A percentile compares a stretch with the other conserved stretches of the same genome.
These are phyloP conservation scores for Aspergillus niger DNA, from an alignment of 2,329 filamentous ascomycete species.

Conservation along the genomic window DNA sequence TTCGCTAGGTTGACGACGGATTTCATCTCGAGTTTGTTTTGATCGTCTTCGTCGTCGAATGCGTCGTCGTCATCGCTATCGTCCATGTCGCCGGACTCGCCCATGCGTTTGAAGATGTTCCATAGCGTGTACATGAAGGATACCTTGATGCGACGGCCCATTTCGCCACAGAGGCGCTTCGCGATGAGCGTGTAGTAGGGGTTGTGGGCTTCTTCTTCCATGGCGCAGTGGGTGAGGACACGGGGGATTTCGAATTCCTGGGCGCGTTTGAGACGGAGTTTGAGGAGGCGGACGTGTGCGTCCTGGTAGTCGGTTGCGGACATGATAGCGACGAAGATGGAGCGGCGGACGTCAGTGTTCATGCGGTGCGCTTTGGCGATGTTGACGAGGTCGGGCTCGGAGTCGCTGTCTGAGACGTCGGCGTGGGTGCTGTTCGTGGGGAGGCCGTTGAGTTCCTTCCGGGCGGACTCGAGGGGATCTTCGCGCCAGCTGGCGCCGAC, in stretches of 20 bases:
- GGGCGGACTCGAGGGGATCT: conserved; percentile 40
- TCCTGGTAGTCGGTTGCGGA: conserved; percentile 82
- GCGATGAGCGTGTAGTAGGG: conserved; percentile 91
- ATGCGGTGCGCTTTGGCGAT: conserved; percentile 81
- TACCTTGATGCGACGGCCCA: conserved; percentile 73
- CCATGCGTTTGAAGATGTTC: conserved; percentile 80
- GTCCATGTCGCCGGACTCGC: conserved; percentile 65
- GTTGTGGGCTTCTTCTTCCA: conserved; percentile 82
- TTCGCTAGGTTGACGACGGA: conserved; percentile 69
- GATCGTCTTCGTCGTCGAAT: conserved; percentile 57
- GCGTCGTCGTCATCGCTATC: conserved; percentile 65
- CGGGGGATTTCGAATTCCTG: conserved; percentile 85
- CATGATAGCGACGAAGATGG: conserved; percentile 92
- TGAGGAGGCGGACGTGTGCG: conserved; percentile 75
- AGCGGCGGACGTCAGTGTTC: conserved; percentile 80
- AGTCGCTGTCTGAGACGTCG: conserved; percentile 35
- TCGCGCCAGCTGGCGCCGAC: conserved; percentile 86
- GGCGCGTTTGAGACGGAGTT: conserved; percentile 80
- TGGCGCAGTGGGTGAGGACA: conserved; percentile 83
- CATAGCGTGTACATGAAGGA: conserved; percentile 86
- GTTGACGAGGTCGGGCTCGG: conserved; percentile 64
- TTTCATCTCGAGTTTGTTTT: conserved; percentile 54
- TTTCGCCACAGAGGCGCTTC: conserved; percentile 66
- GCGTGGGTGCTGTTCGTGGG: conserved; percentile 15
- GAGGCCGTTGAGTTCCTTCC: conserved; percentile 32